These are phyloP conservation scores for Tillandsia leiboldiana DNA, from an alignment of 176 grass and related monocot species.

Conservation along the genomic window DNA sequence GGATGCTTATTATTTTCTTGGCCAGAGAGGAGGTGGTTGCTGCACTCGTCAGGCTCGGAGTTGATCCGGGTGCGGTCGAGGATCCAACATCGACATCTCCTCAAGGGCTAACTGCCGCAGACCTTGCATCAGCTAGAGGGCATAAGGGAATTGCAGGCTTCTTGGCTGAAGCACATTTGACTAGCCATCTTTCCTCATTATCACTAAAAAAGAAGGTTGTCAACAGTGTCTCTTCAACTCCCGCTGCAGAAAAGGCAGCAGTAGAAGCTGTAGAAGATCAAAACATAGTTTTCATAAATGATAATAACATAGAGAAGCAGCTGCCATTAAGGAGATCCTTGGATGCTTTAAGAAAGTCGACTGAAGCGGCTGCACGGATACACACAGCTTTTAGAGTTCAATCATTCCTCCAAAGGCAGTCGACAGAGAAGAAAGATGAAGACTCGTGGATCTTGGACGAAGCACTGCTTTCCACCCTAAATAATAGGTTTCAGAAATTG, in stretches of 20 bases:
- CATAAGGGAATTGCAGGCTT: constrained; percentile 78
- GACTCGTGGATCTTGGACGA: constrained; percentile 9
- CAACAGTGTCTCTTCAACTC: constrained; percentile 33
- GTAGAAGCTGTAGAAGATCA: constrained; percentile 20
- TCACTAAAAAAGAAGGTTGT: constrained; percentile 42
- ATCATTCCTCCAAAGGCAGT: constrained; percentile 51
- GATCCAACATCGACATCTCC: constrained; percentile 70
- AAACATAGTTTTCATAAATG: constrained; percentile 1
- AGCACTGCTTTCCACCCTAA: constrained; percentile 22
- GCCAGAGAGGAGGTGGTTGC: constrained; percentile 51
- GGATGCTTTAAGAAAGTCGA: constrained; percentile 53
- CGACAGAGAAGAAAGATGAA: constrained; percentile 19
- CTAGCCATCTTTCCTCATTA: constrained; percentile 62
- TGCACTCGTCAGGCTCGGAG: constrained; percentile 46
- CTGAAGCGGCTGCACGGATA: constrained; percentile 56
- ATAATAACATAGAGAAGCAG: not conserved
- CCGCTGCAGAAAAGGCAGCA: constrained; percentile 39
- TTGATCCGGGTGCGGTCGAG: constrained; percentile 57
- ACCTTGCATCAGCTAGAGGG: constrained; percentile 68
- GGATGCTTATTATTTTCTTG: not conserved
- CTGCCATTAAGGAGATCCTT: constrained; percentile 34
- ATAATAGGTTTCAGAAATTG: constrained; percentile 20
- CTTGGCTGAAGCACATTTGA: constrained; percentile 78
- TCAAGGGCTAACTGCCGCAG: constrained; percentile 50
- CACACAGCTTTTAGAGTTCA: constrained; percentile 58